Evolutionary conservation across 73 alveolate genomes (phyloP), one percentile per base, ranked within the genome.

Genomic region (Blepharisma stoltei): DNA sequence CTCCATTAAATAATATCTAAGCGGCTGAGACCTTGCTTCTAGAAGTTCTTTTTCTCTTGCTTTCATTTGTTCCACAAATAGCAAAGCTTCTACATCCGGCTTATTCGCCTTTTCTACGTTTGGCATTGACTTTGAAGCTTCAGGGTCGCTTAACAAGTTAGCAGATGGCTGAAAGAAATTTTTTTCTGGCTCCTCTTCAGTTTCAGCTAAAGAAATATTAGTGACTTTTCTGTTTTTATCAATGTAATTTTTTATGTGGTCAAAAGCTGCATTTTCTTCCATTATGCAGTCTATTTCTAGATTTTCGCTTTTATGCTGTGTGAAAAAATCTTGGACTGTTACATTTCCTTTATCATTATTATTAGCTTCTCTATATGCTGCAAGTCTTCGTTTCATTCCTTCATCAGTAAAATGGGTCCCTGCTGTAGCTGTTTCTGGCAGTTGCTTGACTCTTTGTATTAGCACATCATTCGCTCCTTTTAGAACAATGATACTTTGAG

Each of bases 1-100:
- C 78, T 94, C 97, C 82, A 94, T 92, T 49, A 94, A 78, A 86
- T 94, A 94, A 79, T 91, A 82, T 65, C 97, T 93, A 70, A 94
- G 84, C 4, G 97, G 97, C 86, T 89, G 87, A 37, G 97, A 89
- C 71, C 88, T 90, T 52, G 92, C 78, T 77, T 92, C 98, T 46
- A 95, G 88, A 70, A 88, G 81, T 68, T 90, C 94, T 65, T 88
- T 78, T 81, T 92, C 96, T 25, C 91, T 82, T 81, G 94, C 99
- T 80, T 86, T 89, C 75, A 95, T 90, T 80, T 84, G 90, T 54
- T 76, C 91, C 46, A 95, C 69, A 70, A 88, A 80, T 54, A 77
- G 67, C 54, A 9, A 11, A 68, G 23, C 78, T 41, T 79, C 53
- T 11, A 27, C 83, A 48, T 76, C 41, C 5, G 41, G 41, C 3